These are phyloP conservation scores for Rhizophagus sp. DNA, from an alignment of 192 early-diverging fungal genomes.

Conservation along the genomic window DNA sequence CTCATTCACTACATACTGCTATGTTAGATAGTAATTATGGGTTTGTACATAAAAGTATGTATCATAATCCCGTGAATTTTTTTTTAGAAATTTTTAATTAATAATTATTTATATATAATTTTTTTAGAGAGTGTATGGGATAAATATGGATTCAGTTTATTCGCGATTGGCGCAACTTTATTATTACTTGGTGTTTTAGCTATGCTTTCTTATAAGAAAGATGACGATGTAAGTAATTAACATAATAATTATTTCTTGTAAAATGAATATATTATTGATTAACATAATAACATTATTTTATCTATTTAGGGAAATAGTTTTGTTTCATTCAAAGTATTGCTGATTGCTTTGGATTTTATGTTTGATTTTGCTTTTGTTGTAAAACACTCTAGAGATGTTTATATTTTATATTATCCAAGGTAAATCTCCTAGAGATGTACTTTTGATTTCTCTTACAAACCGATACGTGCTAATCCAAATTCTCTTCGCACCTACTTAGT, in stretches of 20 bases:
- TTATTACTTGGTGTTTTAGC: neutral
- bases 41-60: neutral
- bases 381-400: neutral
- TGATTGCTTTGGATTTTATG: slow-evolving; percentile 2
- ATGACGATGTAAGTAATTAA: neutral
- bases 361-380: neutral
- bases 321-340: slow-evolving; percentile 12
- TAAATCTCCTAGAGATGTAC: neutral
- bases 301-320: neutral
- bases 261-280: neutral
- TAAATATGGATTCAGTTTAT: neutral
- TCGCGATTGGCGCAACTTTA: neutral
- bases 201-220: neutral
- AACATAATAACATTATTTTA: neutral
- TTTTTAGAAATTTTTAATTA: neutral
- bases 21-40: slow-evolving; percentile 3
- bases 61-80: neutral
- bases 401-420: neutral
- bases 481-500: neutral
- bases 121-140: slow-evolving; percentile 8
- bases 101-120: neutral
- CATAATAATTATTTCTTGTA: too few species aligned
- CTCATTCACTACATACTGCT: neutral
- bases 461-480: neutral
- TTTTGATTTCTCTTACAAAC: neutral